These are phyloP conservation scores for Colletotrichum sp. DNA, from an alignment of 2,329 filamentous ascomycete species.

Conservation along the genomic window DNA sequence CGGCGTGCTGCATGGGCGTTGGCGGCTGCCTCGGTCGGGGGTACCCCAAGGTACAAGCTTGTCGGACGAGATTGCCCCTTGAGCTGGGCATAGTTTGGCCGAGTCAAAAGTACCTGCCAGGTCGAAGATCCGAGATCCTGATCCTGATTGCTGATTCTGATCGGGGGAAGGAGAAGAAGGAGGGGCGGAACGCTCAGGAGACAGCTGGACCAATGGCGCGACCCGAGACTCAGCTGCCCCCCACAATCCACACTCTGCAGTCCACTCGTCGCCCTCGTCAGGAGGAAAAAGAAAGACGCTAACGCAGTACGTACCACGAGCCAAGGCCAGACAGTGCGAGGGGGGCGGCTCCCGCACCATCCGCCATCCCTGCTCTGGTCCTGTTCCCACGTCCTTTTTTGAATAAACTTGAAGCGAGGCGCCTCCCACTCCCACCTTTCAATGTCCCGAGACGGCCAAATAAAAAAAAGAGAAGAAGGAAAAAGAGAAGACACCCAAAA, in stretches of 20 bases:
- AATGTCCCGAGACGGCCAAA: background rate
- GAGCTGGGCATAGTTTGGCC: background rate
- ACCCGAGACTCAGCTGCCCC: background rate
- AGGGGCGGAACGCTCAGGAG: background rate
- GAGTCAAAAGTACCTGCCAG: background rate
- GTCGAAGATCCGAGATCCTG: slow-evolving; percentile 20
- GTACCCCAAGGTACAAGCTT: slow-evolving; percentile 2
- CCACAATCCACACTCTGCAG: background rate
- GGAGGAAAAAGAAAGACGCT: background rate
- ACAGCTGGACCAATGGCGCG: background rate
- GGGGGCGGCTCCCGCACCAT: background rate
- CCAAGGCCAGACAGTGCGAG: background rate
- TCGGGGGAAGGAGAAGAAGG: background rate
- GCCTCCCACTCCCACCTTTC: background rate
- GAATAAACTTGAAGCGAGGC: slow-evolving; percentile 16
- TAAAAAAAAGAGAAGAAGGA: background rate
- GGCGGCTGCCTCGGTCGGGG: background rate
- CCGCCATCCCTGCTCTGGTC: background rate
- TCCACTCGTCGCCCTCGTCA: background rate
- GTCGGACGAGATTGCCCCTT: background rate
- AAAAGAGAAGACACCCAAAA: background rate
- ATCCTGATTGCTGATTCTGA: slow-evolving; percentile 11
- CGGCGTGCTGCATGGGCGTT: background rate
- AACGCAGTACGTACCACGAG: background rate
- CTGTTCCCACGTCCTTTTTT: slow-evolving; percentile 6